A percentile compares a stretch with the other conserved stretches of the same genome.
Evolutionary conservation across 192 early-diverging fungal species (phyloP).

Genomic region (Coemansia sp.): DNA sequence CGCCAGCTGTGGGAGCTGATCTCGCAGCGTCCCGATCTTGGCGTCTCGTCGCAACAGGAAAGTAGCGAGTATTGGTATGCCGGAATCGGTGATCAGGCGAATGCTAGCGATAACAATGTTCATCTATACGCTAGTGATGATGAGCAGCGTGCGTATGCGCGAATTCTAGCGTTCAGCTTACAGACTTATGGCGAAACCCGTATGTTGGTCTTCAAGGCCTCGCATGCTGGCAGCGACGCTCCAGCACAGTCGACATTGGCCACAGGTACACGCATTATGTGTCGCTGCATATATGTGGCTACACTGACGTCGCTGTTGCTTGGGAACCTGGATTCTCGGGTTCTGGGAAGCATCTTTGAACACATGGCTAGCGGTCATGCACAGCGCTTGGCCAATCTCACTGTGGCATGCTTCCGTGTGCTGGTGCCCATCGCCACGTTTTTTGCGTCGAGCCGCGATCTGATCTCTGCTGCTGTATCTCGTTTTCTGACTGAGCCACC

Average conservation of each 20-base stretch:
- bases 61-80: background rate
- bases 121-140: background rate
- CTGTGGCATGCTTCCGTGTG: constrained; percentile 44
- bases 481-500: constrained; percentile 36
- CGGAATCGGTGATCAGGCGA: background rate
- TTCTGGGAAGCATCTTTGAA: constrained; percentile 23
- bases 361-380: constrained; percentile 26
- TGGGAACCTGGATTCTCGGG: constrained; percentile 14
- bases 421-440: constrained; percentile 26
- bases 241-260: background rate
- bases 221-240: background rate
- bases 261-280: constrained; percentile 22
- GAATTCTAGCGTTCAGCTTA: constrained; percentile 31
- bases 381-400: constrained; percentile 24
- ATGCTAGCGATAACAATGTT: too few relatives aligned
- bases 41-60: background rate
- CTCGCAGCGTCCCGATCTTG: constrained; percentile 6
- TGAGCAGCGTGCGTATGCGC: constrained; percentile 16
- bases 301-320: constrained; percentile 34
- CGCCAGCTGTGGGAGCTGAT: constrained; percentile 40
- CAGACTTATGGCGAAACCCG: constrained; percentile 24
- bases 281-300: constrained; percentile 28
- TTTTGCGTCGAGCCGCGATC: constrained; percentile 23
- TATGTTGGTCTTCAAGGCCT: background rate
- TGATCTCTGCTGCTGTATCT: constrained; percentile 15